These are phyloP conservation scores for Calophaca sinica DNA, from an alignment of 306 rosid genomes.

Conservation along the genomic window DNA sequence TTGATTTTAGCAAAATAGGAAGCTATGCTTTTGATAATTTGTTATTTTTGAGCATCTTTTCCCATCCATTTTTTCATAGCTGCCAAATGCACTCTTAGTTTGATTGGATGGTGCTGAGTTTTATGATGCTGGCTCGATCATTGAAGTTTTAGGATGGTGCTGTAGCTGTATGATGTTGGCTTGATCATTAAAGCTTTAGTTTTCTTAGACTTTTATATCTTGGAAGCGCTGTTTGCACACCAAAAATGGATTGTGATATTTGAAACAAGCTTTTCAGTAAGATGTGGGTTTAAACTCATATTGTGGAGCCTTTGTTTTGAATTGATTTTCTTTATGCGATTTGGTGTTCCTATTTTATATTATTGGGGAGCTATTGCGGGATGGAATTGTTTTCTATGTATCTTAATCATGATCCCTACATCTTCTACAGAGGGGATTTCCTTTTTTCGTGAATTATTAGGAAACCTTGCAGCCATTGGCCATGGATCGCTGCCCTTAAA, in stretches of 20 bases:
- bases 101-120: background rate
- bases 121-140: slow-evolving; percentile 10
- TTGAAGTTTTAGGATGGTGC: background rate
- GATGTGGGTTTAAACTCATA: slow-evolving; percentile 4
- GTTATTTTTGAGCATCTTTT: background rate
- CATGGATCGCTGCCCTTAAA: background rate
- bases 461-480: slow-evolving; percentile 1
- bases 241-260: slow-evolving; percentile 3
- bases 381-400: slow-evolving; percentile 13
- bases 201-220: background rate
- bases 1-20: background rate
- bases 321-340: background rate
- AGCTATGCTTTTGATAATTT: background rate
- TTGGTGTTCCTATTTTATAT: slow-evolving; percentile 5
- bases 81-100: background rate
- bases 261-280: background rate
- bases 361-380: background rate
- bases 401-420: background rate
- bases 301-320: slow-evolving; percentile 3
- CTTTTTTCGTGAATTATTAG: background rate
- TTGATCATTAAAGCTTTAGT: background rate
- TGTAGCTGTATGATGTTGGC: no score
- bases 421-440: background rate
- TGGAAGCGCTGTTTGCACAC: background rate
- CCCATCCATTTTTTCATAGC: background rate